Evolutionary conservation across 1,284 basidiomycete genomes (phyloP), one percentile per base, ranked within the genome.

Genomic region (Thecaphora thlaspeos): DNA sequence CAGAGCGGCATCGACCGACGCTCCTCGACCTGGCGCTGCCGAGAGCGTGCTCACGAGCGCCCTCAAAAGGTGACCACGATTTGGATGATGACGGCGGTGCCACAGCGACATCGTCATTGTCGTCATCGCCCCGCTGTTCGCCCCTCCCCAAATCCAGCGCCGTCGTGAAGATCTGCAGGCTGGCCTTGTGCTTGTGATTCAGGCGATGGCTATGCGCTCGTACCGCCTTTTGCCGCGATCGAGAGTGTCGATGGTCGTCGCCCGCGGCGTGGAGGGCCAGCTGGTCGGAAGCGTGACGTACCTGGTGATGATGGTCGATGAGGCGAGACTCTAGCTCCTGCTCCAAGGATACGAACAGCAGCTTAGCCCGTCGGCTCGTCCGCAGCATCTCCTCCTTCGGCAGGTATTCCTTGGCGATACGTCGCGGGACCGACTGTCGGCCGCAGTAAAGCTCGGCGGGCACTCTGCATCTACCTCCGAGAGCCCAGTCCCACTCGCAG

Each of bases 401-500:
- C 3, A 34, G 32, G 15, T 34, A 64, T 4, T 51, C 19, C 36
- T 60, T 57, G 7, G 61, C 61, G 28, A 57, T 55, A 12, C 61
- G 52, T 7, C 61, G 57, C 15, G 56, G 56, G 19, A 56, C n/a
- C 14, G 61, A 64, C 2, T 57, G 56, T 40, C 57, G 53, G 30
- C 54, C 57, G 49, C 22, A 60, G 15, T 40, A 28, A 22, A 51
- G 43, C 15, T 65, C 62, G 23, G 51, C 34, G 10, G 58, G 51
- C 1, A 58, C 58, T 17, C 62, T 47, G 15, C 48, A 51, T 14
- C 54, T 56, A 11, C 63, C 55, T 10, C 59, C 48, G 38, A 66
- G 24, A 0, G 63, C 63, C 63, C 63, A 66, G 34, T 66, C 63
- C 59, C 59, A 66, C 30, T 66, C 59, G 21, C 43, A 55, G 18